Base-by-base conservation (phyloP, 169 alveolate species). In the Babesia bigemina region DNA sequence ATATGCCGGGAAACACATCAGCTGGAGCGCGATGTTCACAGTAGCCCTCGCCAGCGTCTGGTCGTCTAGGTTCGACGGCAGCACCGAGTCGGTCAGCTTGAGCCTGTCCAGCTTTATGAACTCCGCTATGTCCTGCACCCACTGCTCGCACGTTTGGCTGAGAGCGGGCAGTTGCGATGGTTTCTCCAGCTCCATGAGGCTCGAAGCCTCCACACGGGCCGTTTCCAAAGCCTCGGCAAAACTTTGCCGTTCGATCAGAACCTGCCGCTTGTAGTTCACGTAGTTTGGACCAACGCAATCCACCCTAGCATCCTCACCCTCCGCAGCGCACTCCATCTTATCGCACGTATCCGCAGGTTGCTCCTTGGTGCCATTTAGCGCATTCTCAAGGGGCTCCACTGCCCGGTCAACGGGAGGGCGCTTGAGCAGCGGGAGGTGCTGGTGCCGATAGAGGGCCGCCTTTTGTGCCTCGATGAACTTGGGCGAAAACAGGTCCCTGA, bases 1-100 rank as follows among this genome's bases (percentile, higher is more conserved):
- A 22, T 84, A 86, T 13, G 89, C 67, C 8, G 94, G 94, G 57
- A 86, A 83, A 55, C 90, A 89, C 58, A 89, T 86, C 13, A 78
- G 74, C 49, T 89, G 94, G 44, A 89, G 74, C 2, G 88, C 85
- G 71, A 88, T 48, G 61, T 84, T 81, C 17, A 89, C 92, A 2
- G 94, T 86, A 29, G 71, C 63, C 48, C 78, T 73, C 28, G 75
- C 87, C 21, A 82, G 60, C 45, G 59, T 45, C 19, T 83, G 63
- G 36, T 84, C 87, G 65, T 78, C 85, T 9, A 71, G 61, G 8
- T 47, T 50, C 39, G 75, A 69, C 39, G 85, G 85, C 21, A 81
- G 21, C n/a, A 72, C 78, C 24, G 50, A 44, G 21, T 72, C 76
- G 26, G 66, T 83, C 12, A 63, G 36, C 56, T 48, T 72, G n/a